Conservation (phyloP, 2,329 filamentous ascomycete species). For the Colletotrichum eleusines region DNA sequence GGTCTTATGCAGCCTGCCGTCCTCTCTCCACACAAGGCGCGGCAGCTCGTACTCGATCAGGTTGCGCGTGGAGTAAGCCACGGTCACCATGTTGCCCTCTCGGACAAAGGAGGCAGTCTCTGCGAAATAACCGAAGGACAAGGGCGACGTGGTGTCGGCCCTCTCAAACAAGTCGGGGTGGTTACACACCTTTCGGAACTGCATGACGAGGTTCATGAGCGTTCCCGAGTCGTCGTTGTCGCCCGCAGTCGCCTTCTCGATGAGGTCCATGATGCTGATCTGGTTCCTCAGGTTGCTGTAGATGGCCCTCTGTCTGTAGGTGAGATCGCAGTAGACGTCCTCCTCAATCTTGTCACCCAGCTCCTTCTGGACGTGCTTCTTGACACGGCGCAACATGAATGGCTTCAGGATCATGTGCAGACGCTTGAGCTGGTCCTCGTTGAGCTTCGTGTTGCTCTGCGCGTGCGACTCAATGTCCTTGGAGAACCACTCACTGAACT, state of each 20-base stretch:
- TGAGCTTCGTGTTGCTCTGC: slow-evolving; percentile 99
- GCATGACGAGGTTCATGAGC: slow-evolving; percentile 99
- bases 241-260: slow-evolving; percentile 94
- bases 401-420: slow-evolving; percentile 99
- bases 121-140: slow-evolving; percentile 87
- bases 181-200: slow-evolving; percentile 99
- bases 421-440: slow-evolving; percentile 96
- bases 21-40: slow-evolving; percentile 83
- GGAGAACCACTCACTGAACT: slow-evolving; percentile 94
- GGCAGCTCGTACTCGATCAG: slow-evolving; percentile 88
- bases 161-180: slow-evolving; percentile 97
- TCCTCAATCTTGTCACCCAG: slow-evolving; percentile 98
- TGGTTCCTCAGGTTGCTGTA: slow-evolving; percentile 94
- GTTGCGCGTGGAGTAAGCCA: slow-evolving; percentile 90
- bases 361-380: slow-evolving; percentile 99
- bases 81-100: slow-evolving; percentile 82
- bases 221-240: slow-evolving; percentile 96
- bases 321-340: slow-evolving; percentile 96
- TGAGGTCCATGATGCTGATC: slow-evolving; percentile 98
- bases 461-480: slow-evolving; percentile 98
- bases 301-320: slow-evolving; percentile 93
- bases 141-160: slow-evolving; percentile 89
- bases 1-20: slow-evolving; percentile 79
- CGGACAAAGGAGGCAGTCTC: slow-evolving; percentile 96
- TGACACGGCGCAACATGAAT: slow-evolving; percentile 99